Conservation (phyloP, 1,284 basidiomycete species). For the Ceratobasidium sp. region DNA sequence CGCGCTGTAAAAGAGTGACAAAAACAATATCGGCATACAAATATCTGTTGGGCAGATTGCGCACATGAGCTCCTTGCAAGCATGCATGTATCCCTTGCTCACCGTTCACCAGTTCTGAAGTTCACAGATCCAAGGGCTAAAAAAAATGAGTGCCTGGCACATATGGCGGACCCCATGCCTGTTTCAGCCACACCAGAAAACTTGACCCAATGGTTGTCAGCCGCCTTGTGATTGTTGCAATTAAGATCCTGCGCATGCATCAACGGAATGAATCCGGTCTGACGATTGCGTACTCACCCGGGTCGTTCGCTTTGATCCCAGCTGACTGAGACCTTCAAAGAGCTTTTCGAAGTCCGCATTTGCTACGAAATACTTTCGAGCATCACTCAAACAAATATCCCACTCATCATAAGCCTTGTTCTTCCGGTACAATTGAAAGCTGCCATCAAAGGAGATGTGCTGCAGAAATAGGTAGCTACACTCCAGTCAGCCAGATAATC, state of each 20-base stretch:
- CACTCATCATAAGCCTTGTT: neutral
- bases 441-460: constrained; percentile 10
- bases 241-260: neutral
- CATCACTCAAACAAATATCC: neutral
- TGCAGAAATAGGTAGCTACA: neutral
- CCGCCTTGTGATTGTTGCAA: constrained; percentile 34
- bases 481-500: no score
- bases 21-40: neutral
- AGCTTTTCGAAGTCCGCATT: neutral
- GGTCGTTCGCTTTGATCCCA: no score
- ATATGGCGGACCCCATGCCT: neutral
- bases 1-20: neutral
- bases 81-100: no score
- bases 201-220: neutral
- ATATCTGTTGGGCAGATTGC: no score
- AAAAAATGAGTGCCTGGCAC: constrained; percentile 4
- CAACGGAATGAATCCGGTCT: no score
- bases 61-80: no score
- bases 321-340: neutral
- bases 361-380: neutral
- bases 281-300: no score
- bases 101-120: constrained; percentile 18
- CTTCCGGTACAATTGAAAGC: neutral
- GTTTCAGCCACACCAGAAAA: constrained; percentile 1
- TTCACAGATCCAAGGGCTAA: neutral